Base-by-base conservation (phyloP, 179 eudicot genomes). In the Beta corolliflora region DNA sequence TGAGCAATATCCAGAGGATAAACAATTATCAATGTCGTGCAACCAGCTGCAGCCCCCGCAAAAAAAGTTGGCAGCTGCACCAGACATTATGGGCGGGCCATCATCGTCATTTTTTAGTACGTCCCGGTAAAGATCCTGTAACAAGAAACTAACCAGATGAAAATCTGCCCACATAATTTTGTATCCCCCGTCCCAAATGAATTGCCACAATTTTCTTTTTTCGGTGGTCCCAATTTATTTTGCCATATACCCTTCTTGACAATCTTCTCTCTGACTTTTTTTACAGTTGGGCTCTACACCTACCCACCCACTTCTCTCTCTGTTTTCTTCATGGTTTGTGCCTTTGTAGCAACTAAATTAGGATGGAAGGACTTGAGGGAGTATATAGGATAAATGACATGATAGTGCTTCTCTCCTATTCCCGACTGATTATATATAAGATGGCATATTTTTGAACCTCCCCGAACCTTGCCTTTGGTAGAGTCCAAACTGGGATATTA, bases 1-100 rank as follows among this genome's bases (percentile, higher is more conserved):
- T 96, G 98, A 14, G 99, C 97, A 15, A 96, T 96, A 67, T 96
- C 99, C 9, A 96, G 99, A 0, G 98, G 99, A 73, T 94, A 96
- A 82, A 96, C 94, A 60, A 94, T 85, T 81, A 94, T 73, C 55
- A 96, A 81, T 21, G 99, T 91, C 10, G 98, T 84, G 77, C 99
- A 96, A 64, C 99, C 99, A 1, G 99, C 99, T 80, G 90, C 91
- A 44, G 97, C 92, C 46, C 99, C 99, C 0, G 99, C 98, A n/a
- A 52, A 94, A 82, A 86, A 96, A 96, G 85, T 96, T 96, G 82
- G 93, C 93, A 19, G 96, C 84, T 19, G 96, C 79, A 63, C 97
- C 90, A 0, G 98, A 83, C 80, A 91, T 77, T 54, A 91, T 77
- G 19, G 91, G 88, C 54, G 88, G 91, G 65, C 89, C 88, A 56